These are phyloP conservation scores for Podaxis sp. DNA, from an alignment of 768 basidiomycete genomes.

Conservation along the genomic window DNA sequence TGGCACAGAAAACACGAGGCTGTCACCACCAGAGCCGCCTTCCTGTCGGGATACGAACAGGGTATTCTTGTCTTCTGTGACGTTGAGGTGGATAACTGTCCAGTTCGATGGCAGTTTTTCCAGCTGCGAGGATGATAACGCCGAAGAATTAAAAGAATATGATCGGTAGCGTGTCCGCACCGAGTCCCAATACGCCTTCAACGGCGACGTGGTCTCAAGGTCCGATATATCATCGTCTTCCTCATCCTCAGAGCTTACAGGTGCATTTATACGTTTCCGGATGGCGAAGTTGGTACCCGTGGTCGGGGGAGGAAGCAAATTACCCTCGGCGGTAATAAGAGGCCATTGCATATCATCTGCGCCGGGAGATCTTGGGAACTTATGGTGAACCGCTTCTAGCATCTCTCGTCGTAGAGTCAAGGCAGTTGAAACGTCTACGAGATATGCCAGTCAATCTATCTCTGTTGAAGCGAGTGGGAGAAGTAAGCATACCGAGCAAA, in stretches of 20 bases:
- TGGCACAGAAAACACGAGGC: conserved; percentile 87
- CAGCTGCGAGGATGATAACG: conserved; percentile 41
- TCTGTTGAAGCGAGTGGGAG: neutral
- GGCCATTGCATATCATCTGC: conserved; percentile 82
- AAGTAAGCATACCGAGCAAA: conserved; percentile 53
- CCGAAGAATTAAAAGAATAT: conserved; percentile 38
- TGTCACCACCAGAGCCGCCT: conserved; percentile 42
- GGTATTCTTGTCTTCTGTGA: conserved; percentile 81
- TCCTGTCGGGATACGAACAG: conserved; percentile 84
- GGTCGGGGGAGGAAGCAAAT: conserved; percentile 31
- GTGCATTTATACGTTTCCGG: conserved; percentile 14
- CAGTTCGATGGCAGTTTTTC: conserved; percentile 68
- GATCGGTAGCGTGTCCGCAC: conserved; percentile 56
- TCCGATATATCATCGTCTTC: conserved; percentile 26
- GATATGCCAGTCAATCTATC: neutral
- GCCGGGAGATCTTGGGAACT: conserved; percentile 46
- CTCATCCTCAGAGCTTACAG: conserved; percentile 37
- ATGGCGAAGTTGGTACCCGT: conserved; percentile 8
- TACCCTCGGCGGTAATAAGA: conserved; percentile 43
- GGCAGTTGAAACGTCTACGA: conserved; percentile 70
- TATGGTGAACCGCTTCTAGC: conserved; percentile 75
- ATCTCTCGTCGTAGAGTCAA: conserved; percentile 86
- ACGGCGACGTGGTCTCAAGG: conserved; percentile 28
- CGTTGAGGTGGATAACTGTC: conserved; percentile 80
- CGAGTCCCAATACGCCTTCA: conserved; percentile 59